phyloP scores from a whole-genome alignment of 805 yeast species.

The Zygosaccharomyces kombuchaensis region DNA sequence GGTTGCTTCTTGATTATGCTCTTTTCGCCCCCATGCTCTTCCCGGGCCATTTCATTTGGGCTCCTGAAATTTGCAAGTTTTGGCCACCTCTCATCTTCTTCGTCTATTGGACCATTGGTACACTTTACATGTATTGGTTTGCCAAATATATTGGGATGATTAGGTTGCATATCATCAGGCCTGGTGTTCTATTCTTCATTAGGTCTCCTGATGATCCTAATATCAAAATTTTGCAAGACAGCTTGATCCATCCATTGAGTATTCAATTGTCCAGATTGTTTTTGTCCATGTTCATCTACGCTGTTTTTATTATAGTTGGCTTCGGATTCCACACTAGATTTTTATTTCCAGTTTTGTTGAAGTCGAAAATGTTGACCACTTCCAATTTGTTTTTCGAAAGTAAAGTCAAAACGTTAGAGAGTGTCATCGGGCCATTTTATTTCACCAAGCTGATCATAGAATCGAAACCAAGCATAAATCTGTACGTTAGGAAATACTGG shows the following conservation, averaged over 20 bases:
- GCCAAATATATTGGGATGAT: slow-evolving; percentile 85
- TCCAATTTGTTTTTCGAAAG: slow-evolving; percentile 10
- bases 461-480: slow-evolving; percentile 27
- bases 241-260: slow-evolving; percentile 68
- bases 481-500: slow-evolving; percentile 56
- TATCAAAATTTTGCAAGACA: slow-evolving; percentile 80
- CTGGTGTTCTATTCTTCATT: slow-evolving; percentile 87
- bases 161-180: slow-evolving; percentile 65
- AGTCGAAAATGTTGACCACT: slow-evolving; percentile 22
- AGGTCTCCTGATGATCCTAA: slow-evolving; percentile 94
- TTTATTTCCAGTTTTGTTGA: slow-evolving; percentile 38
- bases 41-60: slow-evolving; percentile 17
- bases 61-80: slow-evolving; percentile 20
- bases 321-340: slow-evolving; percentile 62
- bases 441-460: slow-evolving; percentile 26
- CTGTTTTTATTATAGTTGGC: slow-evolving; percentile 66
- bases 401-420: slow-evolving; percentile 5
- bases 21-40: slow-evolving; percentile 33
- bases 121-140: slow-evolving; percentile 79
- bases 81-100: slow-evolving; percentile 29
- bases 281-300: slow-evolving; percentile 70
- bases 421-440: slow-evolving; percentile 27
- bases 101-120: slow-evolving; percentile 67
- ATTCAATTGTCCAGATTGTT: slow-evolving; percentile 70
- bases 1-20: slow-evolving; percentile 67